A percentile compares a stretch with the other conserved stretches of the same genome.
Evolutionary conservation across 1,139 yeast species (phyloP).

Genomic region (Geotrichum reessii): DNA sequence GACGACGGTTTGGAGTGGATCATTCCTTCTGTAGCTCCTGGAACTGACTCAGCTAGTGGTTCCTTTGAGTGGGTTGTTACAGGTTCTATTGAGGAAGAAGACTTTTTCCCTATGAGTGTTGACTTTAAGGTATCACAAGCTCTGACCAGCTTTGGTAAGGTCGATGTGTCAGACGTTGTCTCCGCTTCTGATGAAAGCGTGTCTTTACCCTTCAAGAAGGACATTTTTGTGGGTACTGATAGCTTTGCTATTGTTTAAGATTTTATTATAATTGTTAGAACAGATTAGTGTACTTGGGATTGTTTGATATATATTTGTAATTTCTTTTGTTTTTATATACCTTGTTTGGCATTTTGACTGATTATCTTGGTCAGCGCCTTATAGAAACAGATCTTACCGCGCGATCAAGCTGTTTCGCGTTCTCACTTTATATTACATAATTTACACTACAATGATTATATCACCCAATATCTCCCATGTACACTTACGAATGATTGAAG

Average conservation of each 20-base stretch:
- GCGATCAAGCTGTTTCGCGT: too few relatives aligned
- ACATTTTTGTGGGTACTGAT: slow-evolving; percentile 57
- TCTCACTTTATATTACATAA: too few relatives aligned
- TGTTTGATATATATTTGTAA: neutral
- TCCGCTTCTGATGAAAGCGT: slow-evolving; percentile 37
- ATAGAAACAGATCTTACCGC: too few relatives aligned
- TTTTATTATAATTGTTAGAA: slow-evolving; percentile 3
- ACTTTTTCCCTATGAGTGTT: slow-evolving; percentile 83
- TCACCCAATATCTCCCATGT: too few relatives aligned
- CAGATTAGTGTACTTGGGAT: neutral
- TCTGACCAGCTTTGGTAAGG: slow-evolving; percentile 37
- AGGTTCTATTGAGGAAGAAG: slow-evolving; percentile 72
- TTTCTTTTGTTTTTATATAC: neutral
- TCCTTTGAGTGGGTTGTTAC: slow-evolving; percentile 61
- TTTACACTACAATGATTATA: too few relatives aligned
- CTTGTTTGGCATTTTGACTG: too few relatives aligned
- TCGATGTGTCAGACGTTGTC: slow-evolving; percentile 44
- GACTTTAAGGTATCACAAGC: slow-evolving; percentile 39
- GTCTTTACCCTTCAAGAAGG: slow-evolving; percentile 68
- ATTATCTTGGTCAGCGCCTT: too few relatives aligned
- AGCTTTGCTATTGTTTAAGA: slow-evolving; percentile 50
- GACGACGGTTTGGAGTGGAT: slow-evolving; percentile 40
- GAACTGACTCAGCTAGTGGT: slow-evolving; percentile 48
- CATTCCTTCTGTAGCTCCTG: slow-evolving; percentile 38
- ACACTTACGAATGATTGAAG: too few relatives aligned